Percentiles rank a stretch among this genome's conserved stretches.
phyloP scores from a whole-genome alignment of 164 flowering plant species.

The Macadamia integrifolia region DNA sequence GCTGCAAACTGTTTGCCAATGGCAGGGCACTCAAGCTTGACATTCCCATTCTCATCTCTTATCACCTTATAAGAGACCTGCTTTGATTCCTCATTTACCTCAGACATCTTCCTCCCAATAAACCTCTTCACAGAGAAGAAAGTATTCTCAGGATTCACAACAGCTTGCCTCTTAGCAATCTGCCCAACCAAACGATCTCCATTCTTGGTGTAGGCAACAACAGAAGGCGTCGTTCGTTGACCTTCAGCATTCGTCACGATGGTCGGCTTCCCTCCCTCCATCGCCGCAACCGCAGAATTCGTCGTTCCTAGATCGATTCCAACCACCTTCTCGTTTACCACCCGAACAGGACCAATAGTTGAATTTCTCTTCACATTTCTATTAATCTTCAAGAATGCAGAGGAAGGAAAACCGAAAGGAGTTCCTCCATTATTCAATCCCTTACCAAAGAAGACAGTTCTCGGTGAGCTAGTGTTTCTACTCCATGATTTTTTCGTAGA shows the following conservation, averaged over 20 bases:
- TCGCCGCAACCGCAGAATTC: constrained; percentile 32
- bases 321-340: no score
- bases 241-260: constrained; percentile 19
- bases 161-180: no score
- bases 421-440: neutral
- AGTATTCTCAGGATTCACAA: no score
- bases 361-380: no score
- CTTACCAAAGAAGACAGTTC: constrained; percentile 18
- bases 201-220: constrained; percentile 73
- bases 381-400: constrained; percentile 1
- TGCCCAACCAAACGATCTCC: constrained; percentile 47
- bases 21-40: constrained; percentile 6
- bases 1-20: constrained; percentile 33
- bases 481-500: constrained; percentile 2
- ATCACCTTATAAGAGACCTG: constrained; percentile 38
- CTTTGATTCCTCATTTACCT: constrained; percentile 38
- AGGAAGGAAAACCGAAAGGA: neutral
- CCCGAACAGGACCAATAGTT: constrained; percentile 9
- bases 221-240: constrained; percentile 67
- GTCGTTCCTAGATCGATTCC: no score
- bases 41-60: constrained; percentile 60
- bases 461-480: neutral
- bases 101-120: constrained; percentile 1
- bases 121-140: no score
- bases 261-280: neutral